These are phyloP conservation scores for Citrullus amarus DNA, from an alignment of 306 rosid genomes.

Conservation along the genomic window DNA sequence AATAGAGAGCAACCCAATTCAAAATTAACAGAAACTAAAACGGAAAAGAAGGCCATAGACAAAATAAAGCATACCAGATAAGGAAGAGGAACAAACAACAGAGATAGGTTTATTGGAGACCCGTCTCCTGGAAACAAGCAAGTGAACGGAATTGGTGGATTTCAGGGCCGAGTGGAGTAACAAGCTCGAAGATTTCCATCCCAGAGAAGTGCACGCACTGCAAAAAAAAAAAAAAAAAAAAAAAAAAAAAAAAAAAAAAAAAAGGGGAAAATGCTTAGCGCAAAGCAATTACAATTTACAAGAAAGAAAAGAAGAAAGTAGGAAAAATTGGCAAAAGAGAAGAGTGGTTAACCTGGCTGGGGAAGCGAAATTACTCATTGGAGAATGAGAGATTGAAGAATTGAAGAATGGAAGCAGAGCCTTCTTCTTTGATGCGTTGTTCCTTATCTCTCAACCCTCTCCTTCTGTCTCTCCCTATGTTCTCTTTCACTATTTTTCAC, in stretches of 20 bases:
- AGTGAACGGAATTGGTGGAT: constrained; percentile 10
- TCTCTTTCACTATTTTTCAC: neutral
- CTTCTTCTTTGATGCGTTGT: neutral
- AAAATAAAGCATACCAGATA: constrained; percentile 34
- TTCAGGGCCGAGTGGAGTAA: constrained; percentile 22
- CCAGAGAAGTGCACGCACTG: constrained; percentile 38
- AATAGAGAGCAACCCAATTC: neutral
- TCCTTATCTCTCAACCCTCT: neutral
- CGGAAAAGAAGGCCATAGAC: neutral
- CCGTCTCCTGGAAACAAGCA: constrained; percentile 23
- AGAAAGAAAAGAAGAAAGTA: neutral
- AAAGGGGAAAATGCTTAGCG: neutral
- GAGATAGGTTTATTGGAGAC: constrained; percentile 16
- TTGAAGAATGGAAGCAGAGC: neutral
- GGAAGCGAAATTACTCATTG: constrained; percentile 45
- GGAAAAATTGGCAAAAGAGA: constrained; percentile 11
- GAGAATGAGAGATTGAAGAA: constrained; percentile 5
- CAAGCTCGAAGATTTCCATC: constrained; percentile 51
- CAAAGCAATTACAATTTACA: neutral
- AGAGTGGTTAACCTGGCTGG: constrained; percentile 31
- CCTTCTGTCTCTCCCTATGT: neutral
- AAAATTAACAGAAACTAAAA: neutral
- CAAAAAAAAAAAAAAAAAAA: neutral
- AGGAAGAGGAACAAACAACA: constrained; percentile 38
- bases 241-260: too few species aligned